These are phyloP conservation scores for Blastomyces emzantsi DNA, from an alignment of 2,329 filamentous ascomycete species.

Conservation along the genomic window DNA sequence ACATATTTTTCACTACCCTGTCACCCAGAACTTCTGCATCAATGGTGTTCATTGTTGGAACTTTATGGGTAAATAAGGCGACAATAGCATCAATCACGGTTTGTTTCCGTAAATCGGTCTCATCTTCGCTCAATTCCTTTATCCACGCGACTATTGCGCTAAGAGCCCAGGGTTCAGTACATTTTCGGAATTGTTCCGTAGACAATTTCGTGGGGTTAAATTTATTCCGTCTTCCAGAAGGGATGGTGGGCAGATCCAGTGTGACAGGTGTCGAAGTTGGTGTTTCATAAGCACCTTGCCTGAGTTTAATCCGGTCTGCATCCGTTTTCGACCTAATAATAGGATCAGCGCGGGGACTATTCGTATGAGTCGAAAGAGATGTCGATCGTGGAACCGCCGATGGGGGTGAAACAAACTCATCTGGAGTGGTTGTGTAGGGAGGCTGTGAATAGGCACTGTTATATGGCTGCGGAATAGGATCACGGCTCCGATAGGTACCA, in stretches of 20 bases:
- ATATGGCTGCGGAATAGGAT: constrained; percentile 33
- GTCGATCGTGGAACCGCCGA: constrained; percentile 60
- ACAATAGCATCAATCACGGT: constrained; percentile 81
- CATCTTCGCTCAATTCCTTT: constrained; percentile 79
- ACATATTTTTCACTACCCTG: constrained; percentile 70
- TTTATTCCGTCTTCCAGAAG: constrained; percentile 66
- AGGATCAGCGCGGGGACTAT: constrained; percentile 65
- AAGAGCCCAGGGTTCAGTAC: constrained; percentile 83
- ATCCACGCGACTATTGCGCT: constrained; percentile 84
- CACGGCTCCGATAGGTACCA: constrained; percentile 50
- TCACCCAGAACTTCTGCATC: constrained; percentile 83
- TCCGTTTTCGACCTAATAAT: constrained; percentile 93
- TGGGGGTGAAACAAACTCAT: constrained; percentile 42
- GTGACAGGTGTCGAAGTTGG: constrained; percentile 40
- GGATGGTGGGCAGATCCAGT: constrained; percentile 77
- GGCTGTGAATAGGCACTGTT: constrained; percentile 30
- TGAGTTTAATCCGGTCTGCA: constrained; percentile 56
- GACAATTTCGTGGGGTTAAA: constrained; percentile 81
- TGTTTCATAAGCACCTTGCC: constrained; percentile 30
- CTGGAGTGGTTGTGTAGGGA: constrained; percentile 36
- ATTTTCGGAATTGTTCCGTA: constrained; percentile 71
- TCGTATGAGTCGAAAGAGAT: constrained; percentile 73
- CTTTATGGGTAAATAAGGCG: constrained; percentile 83
- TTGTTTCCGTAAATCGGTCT: constrained; percentile 75
- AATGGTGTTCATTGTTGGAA: constrained; percentile 96